Evolutionary conservation across 805 yeast genomes (phyloP), one percentile per base, ranked within the genome.

Genomic region (Pichia manshurica): DNA sequence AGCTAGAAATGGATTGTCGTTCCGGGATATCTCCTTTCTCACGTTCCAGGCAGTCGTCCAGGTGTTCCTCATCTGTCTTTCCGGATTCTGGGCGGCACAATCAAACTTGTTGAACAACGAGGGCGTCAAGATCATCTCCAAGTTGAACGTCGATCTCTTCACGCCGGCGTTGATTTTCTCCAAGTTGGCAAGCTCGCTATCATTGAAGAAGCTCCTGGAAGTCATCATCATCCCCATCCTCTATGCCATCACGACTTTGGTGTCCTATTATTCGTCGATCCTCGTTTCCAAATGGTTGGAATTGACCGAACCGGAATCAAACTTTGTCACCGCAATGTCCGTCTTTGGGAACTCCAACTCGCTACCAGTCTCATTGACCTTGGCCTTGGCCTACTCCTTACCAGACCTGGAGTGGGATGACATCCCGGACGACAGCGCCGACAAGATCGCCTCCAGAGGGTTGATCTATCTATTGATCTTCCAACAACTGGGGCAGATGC

Each of bases 321-420:
- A 91, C 67, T 91, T 87, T 59, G 96, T 93, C 43, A 84, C 95
- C 20, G 98, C 96, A 2, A 93, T 93, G 95, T 88, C 93, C 2
- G 96, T 90, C 5, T 91, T 91, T 67, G 98, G 97, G 45, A 93
- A 91, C 67, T 87, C 96, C 39, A 91, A 91, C 70, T 86, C 96
- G 10, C 75, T 91, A 47, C 98, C 99, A 0, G 98, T 91, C 1
- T 88, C 96, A 0, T 73, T 93, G 54, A 85, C 93, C 1, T 70
- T 93, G 48, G 83, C 95, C 1, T 70, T 85, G 53, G 81, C 90
- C 1, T 82, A 82, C 60, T 81, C 91, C 0, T 69, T 85, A 50
- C 95, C 93, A 2, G 79, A 81, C 53, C 70, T 85, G 50, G 75
- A 80, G 43, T 85, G 95, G 95, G 86, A 81, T 48, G 84, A 81